Conservation (phyloP, 2,329 filamentous ascomycete genomes). For the Hymenoscyphus linearis region DNA sequence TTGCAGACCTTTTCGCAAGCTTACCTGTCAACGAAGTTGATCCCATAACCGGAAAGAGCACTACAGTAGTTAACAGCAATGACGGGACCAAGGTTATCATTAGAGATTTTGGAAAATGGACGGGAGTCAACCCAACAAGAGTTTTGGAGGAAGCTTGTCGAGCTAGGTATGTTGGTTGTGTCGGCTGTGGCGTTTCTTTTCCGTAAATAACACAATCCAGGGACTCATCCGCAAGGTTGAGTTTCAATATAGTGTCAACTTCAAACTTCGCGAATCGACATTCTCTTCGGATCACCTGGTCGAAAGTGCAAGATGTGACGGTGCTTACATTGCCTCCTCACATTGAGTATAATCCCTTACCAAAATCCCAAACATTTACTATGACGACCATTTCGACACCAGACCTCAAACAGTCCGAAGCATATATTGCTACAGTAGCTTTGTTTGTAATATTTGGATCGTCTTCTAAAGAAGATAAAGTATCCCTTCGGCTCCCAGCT, state of each 20-base stretch:
- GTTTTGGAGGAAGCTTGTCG: conserved; percentile 84
- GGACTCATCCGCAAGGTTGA: conserved; percentile 63
- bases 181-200: neutral
- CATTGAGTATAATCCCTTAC: conserved; percentile 31
- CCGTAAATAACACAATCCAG: conserved; percentile 37
- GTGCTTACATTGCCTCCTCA: conserved; percentile 33
- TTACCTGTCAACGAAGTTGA: conserved; percentile 58
- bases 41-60: conserved; percentile 51
- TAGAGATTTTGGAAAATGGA: conserved; percentile 79
- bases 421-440: conserved; percentile 74
- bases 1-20: conserved; percentile 53
- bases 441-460: conserved; percentile 76
- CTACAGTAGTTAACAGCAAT: conserved; percentile 47
- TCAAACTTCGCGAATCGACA: conserved; percentile 72
- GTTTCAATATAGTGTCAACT: conserved; percentile 65
- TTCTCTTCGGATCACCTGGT: conserved; percentile 70
- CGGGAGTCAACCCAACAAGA: conserved; percentile 69
- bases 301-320: conserved; percentile 58
- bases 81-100: conserved; percentile 55
- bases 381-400: conserved; percentile 73
- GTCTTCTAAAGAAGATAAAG: conserved; percentile 81
- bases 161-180: conserved; percentile 51
- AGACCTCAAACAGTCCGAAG: conserved; percentile 76
- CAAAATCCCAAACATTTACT: conserved; percentile 57
- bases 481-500: conserved; percentile 69